A percentile compares a stretch with the other conserved stretches of the same genome.
Conservation (phyloP, 352 stramenopile genomes). For the Phytophthora litchii region DNA sequence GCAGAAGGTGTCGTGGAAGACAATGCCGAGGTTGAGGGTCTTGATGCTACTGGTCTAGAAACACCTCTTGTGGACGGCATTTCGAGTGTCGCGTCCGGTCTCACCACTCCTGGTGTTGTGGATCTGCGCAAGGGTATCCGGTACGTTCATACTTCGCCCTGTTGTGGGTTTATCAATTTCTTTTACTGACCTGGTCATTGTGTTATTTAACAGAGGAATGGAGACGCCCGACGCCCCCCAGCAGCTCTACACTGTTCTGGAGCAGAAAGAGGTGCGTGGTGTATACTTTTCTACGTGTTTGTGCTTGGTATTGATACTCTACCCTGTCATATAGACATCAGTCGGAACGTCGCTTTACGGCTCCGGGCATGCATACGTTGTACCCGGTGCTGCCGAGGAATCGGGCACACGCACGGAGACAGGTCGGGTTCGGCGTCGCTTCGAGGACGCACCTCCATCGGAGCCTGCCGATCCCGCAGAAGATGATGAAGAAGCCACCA, state of each 20-base stretch:
- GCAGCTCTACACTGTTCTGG: slow-evolving; percentile 81
- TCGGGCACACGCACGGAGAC: slow-evolving; percentile 49
- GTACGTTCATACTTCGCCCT: slow-evolving; percentile 23
- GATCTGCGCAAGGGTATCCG: slow-evolving; percentile 82
- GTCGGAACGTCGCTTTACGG: slow-evolving; percentile 79
- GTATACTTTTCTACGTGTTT: neutral
- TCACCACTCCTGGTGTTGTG: slow-evolving; percentile 73
- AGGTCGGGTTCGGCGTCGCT: slow-evolving; percentile 68
- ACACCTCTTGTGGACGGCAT: slow-evolving; percentile 68
- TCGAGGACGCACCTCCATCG: slow-evolving; percentile 58
- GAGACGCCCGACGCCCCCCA: slow-evolving; percentile 67
- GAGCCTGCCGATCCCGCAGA: slow-evolving; percentile 38
- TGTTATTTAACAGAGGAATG: slow-evolving; percentile 42
- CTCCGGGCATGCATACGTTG: slow-evolving; percentile 76
- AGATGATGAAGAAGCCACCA: slow-evolving; percentile 60
- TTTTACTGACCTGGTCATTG: slow-evolving; percentile 7
- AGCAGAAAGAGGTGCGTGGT: slow-evolving; percentile 67
- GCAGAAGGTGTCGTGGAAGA: slow-evolving; percentile 38
- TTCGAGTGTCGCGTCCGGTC: slow-evolving; percentile 68
- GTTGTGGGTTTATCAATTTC: neutral
- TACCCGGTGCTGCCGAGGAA: slow-evolving; percentile 44
- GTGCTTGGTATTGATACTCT: slow-evolving; percentile 1
- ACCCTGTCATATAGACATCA: slow-evolving; percentile 46
- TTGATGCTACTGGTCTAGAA: slow-evolving; percentile 65
- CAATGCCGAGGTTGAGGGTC: slow-evolving; percentile 26